Evolutionary conservation across 2,329 filamentous ascomycete genomes (phyloP), one percentile per base, ranked within the genome.

Genomic region (Myriosclerotinia curreyana): DNA sequence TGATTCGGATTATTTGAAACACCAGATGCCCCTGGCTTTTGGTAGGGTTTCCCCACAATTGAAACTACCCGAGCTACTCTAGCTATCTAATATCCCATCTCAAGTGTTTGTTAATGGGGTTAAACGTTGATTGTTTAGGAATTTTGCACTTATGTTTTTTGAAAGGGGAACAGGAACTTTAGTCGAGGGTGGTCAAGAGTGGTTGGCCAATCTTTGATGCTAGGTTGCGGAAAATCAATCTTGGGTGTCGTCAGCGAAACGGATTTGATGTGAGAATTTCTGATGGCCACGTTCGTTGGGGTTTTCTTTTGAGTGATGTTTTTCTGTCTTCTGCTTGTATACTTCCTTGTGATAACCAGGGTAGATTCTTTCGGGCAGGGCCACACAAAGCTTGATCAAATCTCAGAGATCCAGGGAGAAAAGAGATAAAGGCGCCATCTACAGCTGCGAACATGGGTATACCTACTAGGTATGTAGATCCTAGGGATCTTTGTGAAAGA

Each of bases 241-340:
- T 31, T 31, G 28, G 31, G 28, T 38, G 40, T 62, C 50, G 50
- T 62, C 40, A 55, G 60, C 50, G 60, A 62, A 62, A 62, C 50
- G n/a, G 17, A 53, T 53, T 61, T 46, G 25, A 8, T 17, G 14
- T n/a, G 22, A n/a, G 6, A 6, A 15, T 2, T 22, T 17, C 46
- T 31, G 22, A n/a, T 44, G 22, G 22, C n/a, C 6, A 3, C 14
- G 12, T 38, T 53, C 2, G 34, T 17, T 40, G 34, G n/a, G 15
- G 6, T 22, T 8, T 15, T 14, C 9, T 40, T 17, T 0, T 25
- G 34, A n/a, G 28, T 31, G 28, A 5, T 31, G 22, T 28, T 31
- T 28, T 7, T 15, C 2, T 15, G 25, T 49, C n/a, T 5, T 31
- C 28, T 4, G 34, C n/a, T 9, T 54, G 12, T 40, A 25, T 25